Percentiles rank a stretch among this genome's conserved stretches.
Evolutionary conservation across 257 asterid species (phyloP).

Genomic region (Eucommia ulmoides): DNA sequence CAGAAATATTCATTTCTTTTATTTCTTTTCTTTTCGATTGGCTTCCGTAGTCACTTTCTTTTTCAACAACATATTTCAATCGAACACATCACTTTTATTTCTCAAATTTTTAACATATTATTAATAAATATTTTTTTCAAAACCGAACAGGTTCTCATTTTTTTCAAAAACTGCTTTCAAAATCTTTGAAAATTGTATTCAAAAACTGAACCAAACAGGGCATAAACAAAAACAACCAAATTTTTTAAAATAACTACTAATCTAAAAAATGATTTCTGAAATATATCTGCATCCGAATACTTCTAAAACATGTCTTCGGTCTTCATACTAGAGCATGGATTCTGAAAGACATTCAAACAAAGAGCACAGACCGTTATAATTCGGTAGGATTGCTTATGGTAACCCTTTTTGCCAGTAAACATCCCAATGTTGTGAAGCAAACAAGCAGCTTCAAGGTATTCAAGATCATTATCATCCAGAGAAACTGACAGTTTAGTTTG

Average conservation of each 20-base stretch:
- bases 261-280: not conserved
- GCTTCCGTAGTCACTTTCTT: too few relatives aligned
- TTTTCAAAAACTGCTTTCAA: not conserved
- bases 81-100: too few relatives aligned
- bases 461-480: conserved; percentile 53
- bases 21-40: not conserved
- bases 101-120: too few relatives aligned
- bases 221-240: too few relatives aligned
- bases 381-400: conserved; percentile 56
- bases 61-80: too few relatives aligned
- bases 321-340: conserved; percentile 1
- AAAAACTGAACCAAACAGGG: too few relatives aligned
- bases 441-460: conserved; percentile 79
- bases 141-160: not conserved
- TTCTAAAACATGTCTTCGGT: not conserved
- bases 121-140: too few relatives aligned
- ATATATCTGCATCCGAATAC: not conserved
- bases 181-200: too few relatives aligned
- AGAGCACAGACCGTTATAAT: conserved; percentile 34
- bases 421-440: conserved; percentile 71
- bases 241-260: not conserved
- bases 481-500: conserved; percentile 12
- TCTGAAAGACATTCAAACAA: conserved; percentile 1
- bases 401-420: conserved; percentile 59
- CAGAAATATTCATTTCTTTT: too few relatives aligned